A percentile compares a stretch with the other conserved stretches of the same genome.
Conservation (phyloP, 257 asterid species). For the Paraleonurus japonicus region DNA sequence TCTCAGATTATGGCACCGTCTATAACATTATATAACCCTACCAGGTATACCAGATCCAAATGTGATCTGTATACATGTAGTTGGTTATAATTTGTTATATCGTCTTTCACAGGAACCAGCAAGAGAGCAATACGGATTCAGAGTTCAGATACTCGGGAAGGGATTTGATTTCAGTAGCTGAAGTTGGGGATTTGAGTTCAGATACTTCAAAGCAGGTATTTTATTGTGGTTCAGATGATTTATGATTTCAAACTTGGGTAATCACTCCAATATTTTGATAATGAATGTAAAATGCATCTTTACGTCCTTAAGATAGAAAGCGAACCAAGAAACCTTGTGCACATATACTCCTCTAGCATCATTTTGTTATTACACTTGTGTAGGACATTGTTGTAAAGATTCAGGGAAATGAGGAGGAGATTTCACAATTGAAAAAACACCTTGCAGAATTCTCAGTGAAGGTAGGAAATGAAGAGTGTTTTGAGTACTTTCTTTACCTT, state of each 20-base stretch:
- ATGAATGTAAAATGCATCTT: not conserved
- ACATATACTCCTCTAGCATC: constrained; percentile 25
- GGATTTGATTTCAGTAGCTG: constrained; percentile 53
- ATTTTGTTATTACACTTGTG: constrained; percentile 29
- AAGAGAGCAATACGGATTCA: constrained; percentile 48
- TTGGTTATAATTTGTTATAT: constrained; percentile 20
- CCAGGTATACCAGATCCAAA: constrained; percentile 51
- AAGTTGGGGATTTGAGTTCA: constrained; percentile 44
- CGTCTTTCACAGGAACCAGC: constrained; percentile 54
- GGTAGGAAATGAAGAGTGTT: constrained; percentile 39
- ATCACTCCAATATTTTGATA: not conserved
- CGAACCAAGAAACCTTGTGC: constrained; percentile 2
- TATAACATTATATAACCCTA: constrained; percentile 45
- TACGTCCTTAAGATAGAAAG: constrained; percentile 4
- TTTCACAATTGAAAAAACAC: constrained; percentile 68
- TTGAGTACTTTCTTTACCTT: constrained; percentile 16
- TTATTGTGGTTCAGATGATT: constrained; percentile 1
- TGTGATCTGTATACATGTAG: constrained; percentile 14
- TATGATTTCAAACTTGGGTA: constrained; percentile 12
- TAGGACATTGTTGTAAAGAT: constrained; percentile 68
- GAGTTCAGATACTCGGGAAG: constrained; percentile 49
- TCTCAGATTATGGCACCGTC: constrained; percentile 60
- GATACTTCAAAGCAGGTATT: constrained; percentile 76
- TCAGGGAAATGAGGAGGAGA: constrained; percentile 87
- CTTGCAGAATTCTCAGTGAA: constrained; percentile 76